Conservation (phyloP, 2,329 filamentous ascomycete genomes). For the Acarospora socialis region DNA sequence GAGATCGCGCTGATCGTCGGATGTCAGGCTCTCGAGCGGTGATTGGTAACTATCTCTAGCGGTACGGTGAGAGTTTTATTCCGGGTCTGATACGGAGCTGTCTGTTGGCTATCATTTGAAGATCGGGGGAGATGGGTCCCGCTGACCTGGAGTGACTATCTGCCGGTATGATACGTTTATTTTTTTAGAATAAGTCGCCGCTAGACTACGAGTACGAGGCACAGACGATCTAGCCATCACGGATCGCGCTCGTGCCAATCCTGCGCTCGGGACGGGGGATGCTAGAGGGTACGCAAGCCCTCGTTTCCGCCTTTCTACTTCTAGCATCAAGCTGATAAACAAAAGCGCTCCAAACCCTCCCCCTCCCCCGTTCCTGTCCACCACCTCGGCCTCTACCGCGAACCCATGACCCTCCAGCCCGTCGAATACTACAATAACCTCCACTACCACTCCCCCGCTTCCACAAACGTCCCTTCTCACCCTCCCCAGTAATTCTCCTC, state of each 20-base stretch:
- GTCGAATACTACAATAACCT: conserved; percentile 99
- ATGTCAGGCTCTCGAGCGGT: conserved; percentile 60
- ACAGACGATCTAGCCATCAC: conserved; percentile 46
- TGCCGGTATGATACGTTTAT: conserved; percentile 1
- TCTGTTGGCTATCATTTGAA: conserved; percentile 12
- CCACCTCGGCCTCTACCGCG: conserved; percentile 88
- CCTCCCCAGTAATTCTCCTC: conserved; percentile 19
- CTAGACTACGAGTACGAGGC: conserved; percentile 63
- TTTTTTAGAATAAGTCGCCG: conserved; percentile 55
- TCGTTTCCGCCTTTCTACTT: conserved; percentile 1
- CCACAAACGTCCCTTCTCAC: background rate
- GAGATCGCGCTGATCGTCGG: conserved; percentile 75
- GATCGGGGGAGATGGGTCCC: background rate
- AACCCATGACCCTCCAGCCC: conserved; percentile 70
- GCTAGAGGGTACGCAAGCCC: conserved; percentile 52
- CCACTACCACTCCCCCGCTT: conserved; percentile 48
- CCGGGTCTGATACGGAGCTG: background rate
- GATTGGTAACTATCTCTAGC: conserved; percentile 42
- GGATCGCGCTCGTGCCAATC: conserved; percentile 76
- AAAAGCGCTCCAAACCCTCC: conserved; percentile 62
- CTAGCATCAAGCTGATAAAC: background rate
- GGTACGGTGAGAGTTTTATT: conserved; percentile 44
- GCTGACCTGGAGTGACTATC: background rate
- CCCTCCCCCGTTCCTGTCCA: conserved; percentile 76
- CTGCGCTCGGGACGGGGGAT: conserved; percentile 84